These are phyloP conservation scores for Saccharomycopsis vini DNA, from an alignment of 805 yeast genomes.

Conservation along the genomic window DNA sequence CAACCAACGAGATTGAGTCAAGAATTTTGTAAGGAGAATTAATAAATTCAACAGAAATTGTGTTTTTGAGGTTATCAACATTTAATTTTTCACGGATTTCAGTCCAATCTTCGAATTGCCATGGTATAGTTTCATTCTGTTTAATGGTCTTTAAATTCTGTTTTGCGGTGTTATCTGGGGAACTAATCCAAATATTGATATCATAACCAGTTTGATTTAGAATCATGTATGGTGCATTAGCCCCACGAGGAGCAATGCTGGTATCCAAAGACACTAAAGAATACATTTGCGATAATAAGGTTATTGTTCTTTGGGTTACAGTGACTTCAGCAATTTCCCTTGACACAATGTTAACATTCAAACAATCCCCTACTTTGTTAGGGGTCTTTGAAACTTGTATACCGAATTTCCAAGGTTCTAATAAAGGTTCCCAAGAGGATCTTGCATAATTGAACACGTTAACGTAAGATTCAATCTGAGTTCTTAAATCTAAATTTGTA, in stretches of 20 bases:
- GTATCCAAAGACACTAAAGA: constrained; percentile 45
- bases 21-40: constrained; percentile 48
- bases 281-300: constrained; percentile 62
- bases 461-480: constrained; percentile 53
- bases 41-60: constrained; percentile 52
- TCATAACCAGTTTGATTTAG: constrained; percentile 79
- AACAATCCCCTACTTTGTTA: constrained; percentile 28
- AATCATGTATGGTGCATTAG: constrained; percentile 73
- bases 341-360: constrained; percentile 64
- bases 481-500: constrained; percentile 62
- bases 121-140: constrained; percentile 48
- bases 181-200: constrained; percentile 75
- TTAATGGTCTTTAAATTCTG: constrained; percentile 28
- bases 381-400: constrained; percentile 50
- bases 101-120: constrained; percentile 97
- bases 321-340: constrained; percentile 71
- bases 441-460: constrained; percentile 82
- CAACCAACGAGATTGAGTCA: constrained; percentile 53
- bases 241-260: constrained; percentile 57
- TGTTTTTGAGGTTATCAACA: constrained; percentile 51
- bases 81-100: constrained; percentile 70
- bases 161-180: constrained; percentile 23
- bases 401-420: constrained; percentile 82
- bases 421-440: constrained; percentile 90
- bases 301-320: constrained; percentile 72